Evolutionary conservation across 2,329 filamentous ascomycete genomes (phyloP).

Genomic region (Colletotrichum paranaense): DNA sequence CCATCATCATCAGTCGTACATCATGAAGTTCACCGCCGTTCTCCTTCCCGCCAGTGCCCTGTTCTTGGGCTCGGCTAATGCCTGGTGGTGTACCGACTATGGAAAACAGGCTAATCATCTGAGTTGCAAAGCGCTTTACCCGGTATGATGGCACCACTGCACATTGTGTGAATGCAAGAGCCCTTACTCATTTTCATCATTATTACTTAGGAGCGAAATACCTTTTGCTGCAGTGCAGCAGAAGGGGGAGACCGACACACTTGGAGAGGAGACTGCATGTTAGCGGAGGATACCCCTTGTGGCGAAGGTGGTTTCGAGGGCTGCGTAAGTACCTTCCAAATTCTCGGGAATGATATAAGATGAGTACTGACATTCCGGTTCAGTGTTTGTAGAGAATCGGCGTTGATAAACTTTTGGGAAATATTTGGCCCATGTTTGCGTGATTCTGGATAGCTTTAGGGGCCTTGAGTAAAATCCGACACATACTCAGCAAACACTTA

Average conservation of each 20-base stretch:
- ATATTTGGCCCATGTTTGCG: no score
- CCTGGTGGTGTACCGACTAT: slow-evolving; percentile 4
- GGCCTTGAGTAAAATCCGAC: no score
- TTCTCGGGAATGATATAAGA: background rate
- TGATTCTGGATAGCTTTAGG: no score
- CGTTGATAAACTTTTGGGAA: no score
- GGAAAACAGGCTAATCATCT: background rate
- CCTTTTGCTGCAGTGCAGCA: background rate
- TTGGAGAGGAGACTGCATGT: background rate
- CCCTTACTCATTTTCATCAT: background rate
- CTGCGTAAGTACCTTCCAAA: background rate
- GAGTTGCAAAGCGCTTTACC: slow-evolving; percentile 1
- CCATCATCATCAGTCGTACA: background rate
- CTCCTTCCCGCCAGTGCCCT: background rate
- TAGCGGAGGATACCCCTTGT: background rate
- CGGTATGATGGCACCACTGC: background rate
- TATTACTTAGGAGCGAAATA: background rate
- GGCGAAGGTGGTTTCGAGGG: background rate
- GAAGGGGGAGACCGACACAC: background rate
- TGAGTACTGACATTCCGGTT: background rate
- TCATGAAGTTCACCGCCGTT: background rate
- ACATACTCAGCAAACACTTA: no score
- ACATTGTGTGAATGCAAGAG: background rate
- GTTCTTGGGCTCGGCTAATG: slow-evolving; percentile 2
- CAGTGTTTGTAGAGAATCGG: background rate